These are phyloP conservation scores for Suillus brevipes DNA, from an alignment of 768 basidiomycete species.

Conservation along the genomic window DNA sequence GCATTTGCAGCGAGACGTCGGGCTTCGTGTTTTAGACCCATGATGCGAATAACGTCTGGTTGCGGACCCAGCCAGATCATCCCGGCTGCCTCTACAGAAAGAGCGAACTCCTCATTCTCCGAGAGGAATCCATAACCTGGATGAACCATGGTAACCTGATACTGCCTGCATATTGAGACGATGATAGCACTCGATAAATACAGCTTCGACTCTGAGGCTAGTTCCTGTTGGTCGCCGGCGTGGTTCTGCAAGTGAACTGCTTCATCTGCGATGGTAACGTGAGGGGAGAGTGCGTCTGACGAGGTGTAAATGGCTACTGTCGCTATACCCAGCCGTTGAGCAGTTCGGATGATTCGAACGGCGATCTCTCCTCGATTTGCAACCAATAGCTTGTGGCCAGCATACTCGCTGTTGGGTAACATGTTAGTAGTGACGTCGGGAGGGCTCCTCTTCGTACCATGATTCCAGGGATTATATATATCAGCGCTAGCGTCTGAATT, in stretches of 20 bases:
- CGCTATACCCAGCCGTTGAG: conserved; percentile 47
- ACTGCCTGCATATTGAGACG: conserved; percentile 41
- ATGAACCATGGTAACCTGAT: conserved; percentile 52
- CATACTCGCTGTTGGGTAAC: conserved; percentile 18
- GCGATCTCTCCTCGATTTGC: conserved; percentile 78
- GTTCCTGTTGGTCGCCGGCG: conserved; percentile 1
- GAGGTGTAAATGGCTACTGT: conserved; percentile 62
- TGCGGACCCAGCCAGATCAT: conserved; percentile 60
- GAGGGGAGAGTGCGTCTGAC: conserved; percentile 57
- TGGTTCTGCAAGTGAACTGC: conserved; percentile 37
- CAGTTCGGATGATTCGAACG: conserved; percentile 59
- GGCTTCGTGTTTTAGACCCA: conserved; percentile 68
- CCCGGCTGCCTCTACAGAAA: conserved; percentile 44
- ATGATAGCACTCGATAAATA: conserved; percentile 44
- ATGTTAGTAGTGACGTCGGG: conserved; percentile 5
- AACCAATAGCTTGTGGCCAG: conserved; percentile 54
- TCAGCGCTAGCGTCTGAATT: background rate
- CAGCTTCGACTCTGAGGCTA: conserved; percentile 40
- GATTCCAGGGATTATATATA: background rate
- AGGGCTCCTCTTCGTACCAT: background rate
- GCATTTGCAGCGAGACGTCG: conserved; percentile 44
- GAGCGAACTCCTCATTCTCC: conserved; percentile 60
- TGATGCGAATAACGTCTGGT: conserved; percentile 46
- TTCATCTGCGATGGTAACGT: conserved; percentile 58
- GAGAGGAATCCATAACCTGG: conserved; percentile 69